Percentiles rank a stretch among this genome's conserved stretches.
These are phyloP conservation scores for Calonectria pteridis DNA, from an alignment of 2,329 filamentous ascomycete species.

Conservation along the genomic window DNA sequence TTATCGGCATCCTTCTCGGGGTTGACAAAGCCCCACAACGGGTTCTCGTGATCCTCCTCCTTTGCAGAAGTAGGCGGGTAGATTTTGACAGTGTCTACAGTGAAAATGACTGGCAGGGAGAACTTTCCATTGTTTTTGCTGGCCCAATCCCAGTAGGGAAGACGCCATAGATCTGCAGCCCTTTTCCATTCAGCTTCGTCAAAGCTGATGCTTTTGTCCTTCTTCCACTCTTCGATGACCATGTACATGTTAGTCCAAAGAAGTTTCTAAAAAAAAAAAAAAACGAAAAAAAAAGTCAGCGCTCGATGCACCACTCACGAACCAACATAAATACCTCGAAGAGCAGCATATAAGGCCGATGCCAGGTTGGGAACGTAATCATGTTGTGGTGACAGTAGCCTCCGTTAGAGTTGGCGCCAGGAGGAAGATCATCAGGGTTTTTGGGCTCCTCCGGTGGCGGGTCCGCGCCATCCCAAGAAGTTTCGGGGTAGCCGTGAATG, in stretches of 20 bases:
- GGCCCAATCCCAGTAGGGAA: conserved; percentile 54
- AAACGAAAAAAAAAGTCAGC: too few relatives aligned
- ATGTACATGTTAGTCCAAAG: conserved; percentile 25
- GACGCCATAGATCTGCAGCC: conserved; percentile 45
- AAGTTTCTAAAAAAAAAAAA: background rate
- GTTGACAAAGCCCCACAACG: conserved; percentile 23
- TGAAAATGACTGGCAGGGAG: background rate
- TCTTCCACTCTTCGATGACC: conserved; percentile 1
- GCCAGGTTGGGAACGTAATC: conserved; percentile 30
- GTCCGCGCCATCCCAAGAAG: conserved; percentile 9
- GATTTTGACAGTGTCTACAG: background rate
- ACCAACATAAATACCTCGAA: conserved; percentile 18
- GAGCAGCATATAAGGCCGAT: conserved; percentile 24
- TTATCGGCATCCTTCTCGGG: conserved; percentile 21
- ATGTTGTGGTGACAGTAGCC: conserved; percentile 30
- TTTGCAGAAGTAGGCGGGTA: background rate
- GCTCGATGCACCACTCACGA: too few relatives aligned
- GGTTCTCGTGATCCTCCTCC: background rate
- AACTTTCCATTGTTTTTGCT: conserved; percentile 22
- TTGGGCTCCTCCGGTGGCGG: background rate
- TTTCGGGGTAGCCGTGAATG: conserved; percentile 28
- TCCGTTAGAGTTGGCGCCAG: background rate
- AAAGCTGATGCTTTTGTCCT: background rate
- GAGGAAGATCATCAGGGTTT: background rate
- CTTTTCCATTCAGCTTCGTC: conserved; percentile 31